A percentile compares a stretch with the other conserved stretches of the same genome.
Conservation (phyloP, 2,329 filamentous ascomycete species). For the Colletotrichum plurivorum region DNA sequence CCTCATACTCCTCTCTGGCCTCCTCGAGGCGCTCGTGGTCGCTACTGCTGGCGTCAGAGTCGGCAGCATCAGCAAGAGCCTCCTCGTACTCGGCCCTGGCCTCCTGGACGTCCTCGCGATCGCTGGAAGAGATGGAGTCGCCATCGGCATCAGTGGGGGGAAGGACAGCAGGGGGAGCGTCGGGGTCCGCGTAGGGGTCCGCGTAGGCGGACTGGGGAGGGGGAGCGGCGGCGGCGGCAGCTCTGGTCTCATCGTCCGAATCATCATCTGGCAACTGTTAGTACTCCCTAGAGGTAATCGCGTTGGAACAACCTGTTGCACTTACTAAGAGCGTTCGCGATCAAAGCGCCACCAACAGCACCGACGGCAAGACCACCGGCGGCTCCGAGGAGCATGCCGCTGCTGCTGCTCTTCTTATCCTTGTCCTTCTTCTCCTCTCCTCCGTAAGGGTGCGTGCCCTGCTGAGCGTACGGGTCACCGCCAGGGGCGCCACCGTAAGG, state of each 20-base stretch:
- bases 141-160: constrained; percentile 58
- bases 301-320: constrained; percentile 37
- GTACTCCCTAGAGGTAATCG: neutral
- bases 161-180: constrained; percentile 52
- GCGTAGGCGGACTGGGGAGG: constrained; percentile 36
- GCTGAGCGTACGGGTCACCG: constrained; percentile 42
- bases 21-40: constrained; percentile 67
- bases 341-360: constrained; percentile 69
- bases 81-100: constrained; percentile 61
- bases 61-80: constrained; percentile 54
- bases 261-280: constrained; percentile 29
- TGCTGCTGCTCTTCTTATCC: constrained; percentile 62
- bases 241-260: constrained; percentile 39
- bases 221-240: constrained; percentile 34
- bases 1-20: constrained; percentile 64
- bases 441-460: constrained; percentile 34
- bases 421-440: constrained; percentile 44
- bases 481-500: constrained; percentile 34
- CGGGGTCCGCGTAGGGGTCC: constrained; percentile 40
- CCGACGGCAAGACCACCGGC: constrained; percentile 72
- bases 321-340: constrained; percentile 70
- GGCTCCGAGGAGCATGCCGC: constrained; percentile 70
- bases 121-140: constrained; percentile 57
- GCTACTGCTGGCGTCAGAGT: constrained; percentile 64
- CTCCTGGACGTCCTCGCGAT: constrained; percentile 58